A percentile compares a stretch with the other conserved stretches of the same genome.
Evolutionary conservation across 768 basidiomycete genomes (phyloP).

Genomic region (Amanita molliuscula): DNA sequence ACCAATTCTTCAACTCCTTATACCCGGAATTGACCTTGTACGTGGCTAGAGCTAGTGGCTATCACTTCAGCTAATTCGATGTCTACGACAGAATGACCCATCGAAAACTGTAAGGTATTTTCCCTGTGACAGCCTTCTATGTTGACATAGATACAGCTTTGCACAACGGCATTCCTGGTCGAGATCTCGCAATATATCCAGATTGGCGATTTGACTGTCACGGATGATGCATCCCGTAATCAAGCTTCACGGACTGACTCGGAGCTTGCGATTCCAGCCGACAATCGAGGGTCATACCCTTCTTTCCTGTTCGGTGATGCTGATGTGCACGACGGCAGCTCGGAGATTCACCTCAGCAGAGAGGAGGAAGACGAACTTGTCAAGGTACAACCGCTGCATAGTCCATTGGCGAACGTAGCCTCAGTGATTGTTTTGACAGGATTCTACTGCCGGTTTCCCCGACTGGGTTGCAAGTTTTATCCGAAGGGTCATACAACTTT

Average conservation of each 20-base stretch:
- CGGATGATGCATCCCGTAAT: neutral
- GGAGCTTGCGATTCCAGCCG: conserved; percentile 22
- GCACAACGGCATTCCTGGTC: conserved; percentile 65
- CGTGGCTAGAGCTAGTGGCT: conserved; percentile 13
- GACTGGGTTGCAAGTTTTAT: conserved; percentile 82
- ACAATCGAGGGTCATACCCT: conserved; percentile 21
- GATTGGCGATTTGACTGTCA: conserved; percentile 50
- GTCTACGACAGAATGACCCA: conserved; percentile 53
- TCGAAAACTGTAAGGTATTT: conserved; percentile 51
- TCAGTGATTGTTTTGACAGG: conserved; percentile 20
- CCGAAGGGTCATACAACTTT: conserved; percentile 64
- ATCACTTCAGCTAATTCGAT: neutral
- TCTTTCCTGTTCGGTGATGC: conserved; percentile 27
- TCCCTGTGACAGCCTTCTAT: neutral
- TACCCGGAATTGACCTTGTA: conserved; percentile 83
- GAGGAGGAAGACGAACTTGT: conserved; percentile 67
- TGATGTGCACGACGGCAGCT: conserved; percentile 22
- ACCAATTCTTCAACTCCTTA: conserved; percentile 67
- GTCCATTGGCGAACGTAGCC: neutral
- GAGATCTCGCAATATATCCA: conserved; percentile 69
- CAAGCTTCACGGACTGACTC: conserved; percentile 15
- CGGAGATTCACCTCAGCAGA: conserved; percentile 31
- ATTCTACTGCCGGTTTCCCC: conserved; percentile 65
- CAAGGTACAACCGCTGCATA: conserved; percentile 22
- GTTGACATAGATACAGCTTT: conserved; percentile 32